Evolutionary conservation across 192 early-diverging fungal genomes (phyloP).

Genomic region (Entomortierella chlamydospora): DNA sequence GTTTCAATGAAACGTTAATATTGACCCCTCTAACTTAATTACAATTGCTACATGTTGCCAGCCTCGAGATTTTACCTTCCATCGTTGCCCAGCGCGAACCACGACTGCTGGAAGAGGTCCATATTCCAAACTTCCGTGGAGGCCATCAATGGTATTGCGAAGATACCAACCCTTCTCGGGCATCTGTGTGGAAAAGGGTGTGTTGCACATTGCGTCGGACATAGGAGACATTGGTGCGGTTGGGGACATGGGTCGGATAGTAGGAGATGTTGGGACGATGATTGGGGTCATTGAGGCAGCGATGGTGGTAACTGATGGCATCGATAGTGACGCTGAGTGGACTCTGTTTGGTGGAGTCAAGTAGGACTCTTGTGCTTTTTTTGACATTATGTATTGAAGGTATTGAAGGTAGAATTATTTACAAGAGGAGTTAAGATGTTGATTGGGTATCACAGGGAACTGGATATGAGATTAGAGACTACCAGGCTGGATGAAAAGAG

Average conservation of each 20-base stretch:
- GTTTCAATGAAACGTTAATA: no score
- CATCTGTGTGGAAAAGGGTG: background rate
- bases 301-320: background rate
- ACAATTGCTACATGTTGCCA: no score
- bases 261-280: background rate
- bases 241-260: background rate
- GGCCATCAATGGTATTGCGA: conserved; percentile 13
- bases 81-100: conserved; percentile 13
- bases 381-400: background rate
- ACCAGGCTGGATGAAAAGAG: no score
- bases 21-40: no score
- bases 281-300: background rate
- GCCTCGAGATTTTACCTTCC: conserved; percentile 23
- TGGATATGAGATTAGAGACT: no score
- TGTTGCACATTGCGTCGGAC: background rate
- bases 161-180: conserved; percentile 19
- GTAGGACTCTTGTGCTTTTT: background rate
- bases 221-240: background rate
- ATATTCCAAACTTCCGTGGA: conserved; percentile 4
- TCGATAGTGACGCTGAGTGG: background rate
- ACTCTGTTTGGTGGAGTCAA: background rate
- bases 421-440: background rate
- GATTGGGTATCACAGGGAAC: no score
- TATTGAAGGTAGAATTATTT: background rate
- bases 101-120: conserved; percentile 14